Conservation (phyloP, 768 basidiomycete genomes). For the Lactifluus volemus region DNA sequence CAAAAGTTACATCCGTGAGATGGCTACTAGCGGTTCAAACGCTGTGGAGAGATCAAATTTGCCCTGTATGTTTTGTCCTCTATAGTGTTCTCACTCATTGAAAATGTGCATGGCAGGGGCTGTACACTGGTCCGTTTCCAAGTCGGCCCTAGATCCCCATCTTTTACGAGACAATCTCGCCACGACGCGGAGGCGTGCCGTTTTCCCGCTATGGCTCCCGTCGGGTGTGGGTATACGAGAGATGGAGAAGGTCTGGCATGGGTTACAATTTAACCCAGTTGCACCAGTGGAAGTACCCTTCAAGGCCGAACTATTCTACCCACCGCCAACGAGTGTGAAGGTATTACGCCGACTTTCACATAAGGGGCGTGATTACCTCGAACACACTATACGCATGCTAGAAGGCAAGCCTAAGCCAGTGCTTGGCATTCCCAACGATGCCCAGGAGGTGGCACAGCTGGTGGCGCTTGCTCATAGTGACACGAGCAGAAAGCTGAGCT, state of each 20-base stretch:
- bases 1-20: slow-evolving; percentile 36
- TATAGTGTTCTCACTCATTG: neutral
- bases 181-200: slow-evolving; percentile 34
- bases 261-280: slow-evolving; percentile 30
- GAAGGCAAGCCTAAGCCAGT: slow-evolving; percentile 38
- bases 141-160: slow-evolving; percentile 26
- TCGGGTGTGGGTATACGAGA: slow-evolving; percentile 33
- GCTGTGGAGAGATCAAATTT: slow-evolving; percentile 28
- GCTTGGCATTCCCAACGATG: slow-evolving; percentile 23
- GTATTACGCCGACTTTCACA: slow-evolving; percentile 39
- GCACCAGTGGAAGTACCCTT: slow-evolving; percentile 12
- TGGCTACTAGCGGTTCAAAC: slow-evolving; percentile 28
- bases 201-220: slow-evolving; percentile 40
- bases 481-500: neutral
- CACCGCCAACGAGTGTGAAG: slow-evolving; percentile 29
- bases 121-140: slow-evolving; percentile 47
- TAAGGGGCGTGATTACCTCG: slow-evolving; percentile 35
- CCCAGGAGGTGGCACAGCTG: slow-evolving; percentile 1
- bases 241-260: slow-evolving; percentile 36
- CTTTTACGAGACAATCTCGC: slow-evolving; percentile 32
- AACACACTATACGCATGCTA: slow-evolving; percentile 29
- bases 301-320: slow-evolving; percentile 30
- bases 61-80: slow-evolving; percentile 26
- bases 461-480: neutral
- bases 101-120: slow-evolving; percentile 39